Percentiles rank a stretch among this genome's conserved stretches.
These are phyloP conservation scores for Sergeia podlipaevii DNA, from an alignment of 208 protist genomes.

Conservation along the genomic window DNA sequence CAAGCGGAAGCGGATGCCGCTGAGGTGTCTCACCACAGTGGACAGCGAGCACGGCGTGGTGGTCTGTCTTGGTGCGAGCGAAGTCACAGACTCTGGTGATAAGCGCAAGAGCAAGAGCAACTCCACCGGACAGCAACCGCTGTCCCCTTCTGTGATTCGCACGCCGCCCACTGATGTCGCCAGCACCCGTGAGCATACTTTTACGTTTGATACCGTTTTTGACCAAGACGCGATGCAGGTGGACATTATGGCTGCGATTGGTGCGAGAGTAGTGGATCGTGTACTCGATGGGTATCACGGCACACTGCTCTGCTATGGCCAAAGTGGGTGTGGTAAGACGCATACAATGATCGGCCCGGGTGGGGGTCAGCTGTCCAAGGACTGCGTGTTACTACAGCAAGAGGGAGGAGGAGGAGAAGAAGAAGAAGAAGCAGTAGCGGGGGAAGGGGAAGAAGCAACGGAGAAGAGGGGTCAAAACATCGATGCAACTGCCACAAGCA, in stretches of 20 bases:
- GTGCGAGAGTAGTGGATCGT: conserved; percentile 53
- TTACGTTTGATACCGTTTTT: conserved; percentile 73
- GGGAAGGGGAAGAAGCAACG: neutral
- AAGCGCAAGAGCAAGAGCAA: too few relatives aligned
- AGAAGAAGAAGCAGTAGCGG: conserved; percentile 10
- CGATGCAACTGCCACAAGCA: too few relatives aligned
- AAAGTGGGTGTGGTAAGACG: conserved; percentile 92
- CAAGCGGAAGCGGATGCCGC: too few relatives aligned
- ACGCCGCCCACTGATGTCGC: neutral
- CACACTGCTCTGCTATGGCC: conserved; percentile 88
- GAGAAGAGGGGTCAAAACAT: neutral
- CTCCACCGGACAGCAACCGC: neutral
- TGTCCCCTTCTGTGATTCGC: neutral
- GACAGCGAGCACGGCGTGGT: conserved; percentile 13
- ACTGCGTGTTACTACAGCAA: neutral
- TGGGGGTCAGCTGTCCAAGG: conserved; percentile 19
- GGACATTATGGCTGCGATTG: conserved; percentile 66
- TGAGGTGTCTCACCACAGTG: too few relatives aligned
- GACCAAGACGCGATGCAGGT: conserved; percentile 42
- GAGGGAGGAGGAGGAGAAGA: neutral
- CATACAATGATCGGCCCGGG: conserved; percentile 74
- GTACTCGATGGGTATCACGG: conserved; percentile 77
- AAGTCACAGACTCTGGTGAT: neutral
- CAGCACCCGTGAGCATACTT: conserved; percentile 16
- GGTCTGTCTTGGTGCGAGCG: conserved; percentile 16